A percentile compares a stretch with the other conserved stretches of the same genome.
phyloP scores from a whole-genome alignment of 306 rosid species.

The Cicer judaicum region DNA sequence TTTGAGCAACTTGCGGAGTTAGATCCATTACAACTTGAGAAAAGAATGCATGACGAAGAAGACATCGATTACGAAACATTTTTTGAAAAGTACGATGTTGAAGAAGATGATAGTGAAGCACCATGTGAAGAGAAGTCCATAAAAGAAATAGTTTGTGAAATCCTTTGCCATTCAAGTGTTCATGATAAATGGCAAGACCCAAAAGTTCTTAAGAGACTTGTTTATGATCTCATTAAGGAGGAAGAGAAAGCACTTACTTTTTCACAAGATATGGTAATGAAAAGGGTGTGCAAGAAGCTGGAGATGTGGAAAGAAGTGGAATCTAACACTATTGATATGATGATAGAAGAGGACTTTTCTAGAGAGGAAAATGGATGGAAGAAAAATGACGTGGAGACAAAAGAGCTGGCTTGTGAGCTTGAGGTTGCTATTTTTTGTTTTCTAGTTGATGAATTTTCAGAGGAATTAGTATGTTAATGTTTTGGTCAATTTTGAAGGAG shows the following conservation, averaged over 20 bases:
- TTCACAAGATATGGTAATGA: slow-evolving; percentile 44
- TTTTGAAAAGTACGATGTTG: slow-evolving; percentile 47
- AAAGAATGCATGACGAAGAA: slow-evolving; percentile 62
- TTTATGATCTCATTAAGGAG: slow-evolving; percentile 69
- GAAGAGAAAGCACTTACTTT: slow-evolving; percentile 50
- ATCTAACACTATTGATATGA: slow-evolving; percentile 77
- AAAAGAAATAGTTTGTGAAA: slow-evolving; percentile 51
- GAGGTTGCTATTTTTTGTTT: slow-evolving; percentile 67
- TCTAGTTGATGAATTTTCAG: slow-evolving; percentile 71
- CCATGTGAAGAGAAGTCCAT: slow-evolving; percentile 43
- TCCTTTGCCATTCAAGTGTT: slow-evolving; percentile 42
- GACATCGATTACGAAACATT: slow-evolving; percentile 40
- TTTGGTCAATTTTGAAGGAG: slow-evolving; percentile 39
- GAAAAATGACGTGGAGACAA: slow-evolving; percentile 49
- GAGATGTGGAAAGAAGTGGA: slow-evolving; percentile 80
- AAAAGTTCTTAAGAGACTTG: slow-evolving; percentile 58
- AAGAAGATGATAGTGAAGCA: slow-evolving; percentile 29
- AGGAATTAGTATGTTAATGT: slow-evolving; percentile 60
- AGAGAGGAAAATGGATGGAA: slow-evolving; percentile 69
- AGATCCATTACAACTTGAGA: slow-evolving; percentile 83
- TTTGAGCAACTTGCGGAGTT: slow-evolving; percentile 86
- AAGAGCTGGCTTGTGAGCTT: slow-evolving; percentile 60
- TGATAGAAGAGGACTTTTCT: slow-evolving; percentile 73
- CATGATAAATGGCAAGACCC: slow-evolving; percentile 43
- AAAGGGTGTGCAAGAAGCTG: slow-evolving; percentile 58